Evolutionary conservation across 2,329 filamentous ascomycete genomes (phyloP).

Genomic region (Fusarium sp.): DNA sequence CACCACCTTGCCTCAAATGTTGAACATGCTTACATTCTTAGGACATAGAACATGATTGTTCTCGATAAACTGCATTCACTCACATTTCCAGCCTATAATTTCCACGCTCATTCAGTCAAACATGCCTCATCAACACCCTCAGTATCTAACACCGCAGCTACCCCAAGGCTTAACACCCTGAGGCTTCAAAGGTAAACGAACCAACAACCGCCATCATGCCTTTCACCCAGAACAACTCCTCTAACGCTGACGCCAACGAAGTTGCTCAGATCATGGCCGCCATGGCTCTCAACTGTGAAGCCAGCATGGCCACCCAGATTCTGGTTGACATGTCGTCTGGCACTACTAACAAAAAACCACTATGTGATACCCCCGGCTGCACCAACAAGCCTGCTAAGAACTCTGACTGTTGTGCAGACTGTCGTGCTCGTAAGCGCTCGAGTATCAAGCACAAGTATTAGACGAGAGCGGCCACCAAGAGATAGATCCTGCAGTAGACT

Average conservation of each 20-base stretch:
- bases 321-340: conserved; percentile 2
- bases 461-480: background rate
- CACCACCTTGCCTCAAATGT: background rate
- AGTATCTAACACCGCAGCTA: fast-evolving
- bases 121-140: background rate
- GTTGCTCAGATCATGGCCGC: background rate
- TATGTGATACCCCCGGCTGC: background rate
- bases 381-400: background rate
- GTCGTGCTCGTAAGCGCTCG: background rate
- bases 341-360: background rate
- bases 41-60: background rate
- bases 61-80: background rate
- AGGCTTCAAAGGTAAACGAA: background rate
- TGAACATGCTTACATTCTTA: background rate
- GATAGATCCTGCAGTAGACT: background rate
- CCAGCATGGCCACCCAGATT: background rate
- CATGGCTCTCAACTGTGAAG: background rate
- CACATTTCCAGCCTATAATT: background rate
- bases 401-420: background rate
- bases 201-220: background rate
- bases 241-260: background rate
- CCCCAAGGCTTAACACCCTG: background rate
- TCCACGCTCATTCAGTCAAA: background rate
- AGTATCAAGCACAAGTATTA: background rate
- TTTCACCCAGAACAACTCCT: background rate